Conservation (phyloP, 106 monocot species). For the Platanthera zijinensis region DNA sequence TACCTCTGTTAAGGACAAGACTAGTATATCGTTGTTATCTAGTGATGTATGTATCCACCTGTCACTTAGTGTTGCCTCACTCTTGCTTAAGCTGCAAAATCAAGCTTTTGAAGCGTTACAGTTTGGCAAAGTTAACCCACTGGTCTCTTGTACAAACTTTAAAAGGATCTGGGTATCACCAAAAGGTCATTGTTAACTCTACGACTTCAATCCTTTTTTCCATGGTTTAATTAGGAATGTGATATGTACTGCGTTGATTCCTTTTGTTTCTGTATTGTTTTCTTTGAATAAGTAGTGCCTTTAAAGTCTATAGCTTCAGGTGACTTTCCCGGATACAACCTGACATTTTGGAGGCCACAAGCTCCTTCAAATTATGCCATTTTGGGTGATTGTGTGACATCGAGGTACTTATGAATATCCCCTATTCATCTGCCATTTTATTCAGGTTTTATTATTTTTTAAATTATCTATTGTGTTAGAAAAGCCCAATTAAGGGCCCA, state of each 20-base stretch:
- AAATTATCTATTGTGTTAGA: background rate
- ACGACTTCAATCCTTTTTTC: background rate
- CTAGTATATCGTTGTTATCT: slow-evolving; percentile 62
- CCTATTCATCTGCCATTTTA: background rate
- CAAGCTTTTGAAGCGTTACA: slow-evolving; percentile 74
- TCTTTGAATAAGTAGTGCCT: background rate
- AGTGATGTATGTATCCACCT: slow-evolving; percentile 79
- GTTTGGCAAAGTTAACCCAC: slow-evolving; percentile 60
- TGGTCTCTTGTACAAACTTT: slow-evolving; percentile 79
- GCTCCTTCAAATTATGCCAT: slow-evolving; percentile 91
- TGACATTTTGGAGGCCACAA: slow-evolving; percentile 98
- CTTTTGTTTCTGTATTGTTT: background rate
- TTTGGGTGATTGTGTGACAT: slow-evolving; percentile 94
- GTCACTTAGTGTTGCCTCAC: slow-evolving; percentile 73
- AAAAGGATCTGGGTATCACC: slow-evolving; percentile 71
- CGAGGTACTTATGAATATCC: slow-evolving; percentile 38
- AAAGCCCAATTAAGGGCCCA: no score
- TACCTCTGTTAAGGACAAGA: slow-evolving; percentile 86
- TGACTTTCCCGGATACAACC: slow-evolving; percentile 41
- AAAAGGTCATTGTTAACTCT: slow-evolving; percentile 42
- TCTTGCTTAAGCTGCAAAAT: slow-evolving; percentile 75
- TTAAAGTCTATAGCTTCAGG: slow-evolving; percentile 31
- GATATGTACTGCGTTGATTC: slow-evolving; percentile 1
- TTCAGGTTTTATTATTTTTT: background rate
- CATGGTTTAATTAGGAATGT: background rate